Base-by-base conservation (phyloP, 306 rosid genomes). In the Clitoria ternatea region DNA sequence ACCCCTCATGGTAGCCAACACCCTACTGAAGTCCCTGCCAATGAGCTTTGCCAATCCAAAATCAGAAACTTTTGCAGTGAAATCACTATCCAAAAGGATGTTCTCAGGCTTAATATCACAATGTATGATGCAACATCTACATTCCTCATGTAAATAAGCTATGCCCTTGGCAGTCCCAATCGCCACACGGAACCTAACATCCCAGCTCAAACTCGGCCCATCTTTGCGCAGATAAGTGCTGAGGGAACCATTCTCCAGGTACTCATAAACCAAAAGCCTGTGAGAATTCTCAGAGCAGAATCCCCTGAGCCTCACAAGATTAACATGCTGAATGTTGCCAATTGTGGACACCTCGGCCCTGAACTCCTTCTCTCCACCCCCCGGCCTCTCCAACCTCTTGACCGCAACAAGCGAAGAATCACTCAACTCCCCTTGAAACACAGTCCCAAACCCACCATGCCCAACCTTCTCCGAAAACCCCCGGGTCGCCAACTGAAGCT, bases 31-130 rank as follows among this genome's bases (percentile, higher is more conserved):
- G 48, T 89, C 93, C 80, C 96, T 71, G 11, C 87, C 84, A 4
- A 92, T 61, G 26, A 89, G 90, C 85, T 84, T 92, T 0, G 97
- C 97, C 17, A 92, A 68, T 33, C 97, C 97, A 8, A 92, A 92
- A 79, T 92, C 97, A 0, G 96, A 87, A 42, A 92, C 91, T 65
- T 89, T 92, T 6, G 97, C 85, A 0, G 78, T 81, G 84, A 64
- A 89, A 54, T 85, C 83, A 27, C 47, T 3, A 39, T 85, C 96
- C 75, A 92, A 82, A 64, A 92, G 83, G 33, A 92, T 84, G 53
- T 92, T 92, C 62, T 92, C 97, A 1, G 97, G 97, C 30, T 92
- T 92, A 68, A 92, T 89, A 76, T 92, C 97, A 72, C 96, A 92
- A 55, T 92, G 97, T 15, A 89, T 81, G 56, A 92, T 87, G 78